phyloP scores from a whole-genome alignment of 805 yeast genomes.

The Starmerella bombi region DNA sequence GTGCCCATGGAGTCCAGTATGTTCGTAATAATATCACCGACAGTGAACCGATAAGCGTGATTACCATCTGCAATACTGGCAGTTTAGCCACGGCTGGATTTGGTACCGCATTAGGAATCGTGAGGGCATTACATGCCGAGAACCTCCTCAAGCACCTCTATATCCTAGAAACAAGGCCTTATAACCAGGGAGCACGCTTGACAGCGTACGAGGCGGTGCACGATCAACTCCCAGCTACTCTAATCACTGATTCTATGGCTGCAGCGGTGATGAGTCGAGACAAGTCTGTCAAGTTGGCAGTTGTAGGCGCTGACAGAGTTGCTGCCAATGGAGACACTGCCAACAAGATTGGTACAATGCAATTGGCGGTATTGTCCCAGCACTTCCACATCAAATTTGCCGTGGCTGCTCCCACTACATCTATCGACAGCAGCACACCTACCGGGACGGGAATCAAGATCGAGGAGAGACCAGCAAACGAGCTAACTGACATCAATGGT shows the following conservation, averaged over 20 bases:
- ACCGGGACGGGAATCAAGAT: conserved; percentile 67
- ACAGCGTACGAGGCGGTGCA: conserved; percentile 83
- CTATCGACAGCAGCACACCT: conserved; percentile 57
- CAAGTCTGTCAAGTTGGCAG: conserved; percentile 72
- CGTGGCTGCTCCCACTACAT: conserved; percentile 91
- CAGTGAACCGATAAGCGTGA: conserved; percentile 55
- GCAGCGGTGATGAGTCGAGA: conserved; percentile 49
- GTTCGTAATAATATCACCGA: conserved; percentile 33
- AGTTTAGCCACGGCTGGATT: conserved; percentile 94
- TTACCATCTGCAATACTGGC: conserved; percentile 94
- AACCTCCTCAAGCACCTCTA: conserved; percentile 57
- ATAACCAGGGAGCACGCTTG: conserved; percentile 87
- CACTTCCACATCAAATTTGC: conserved; percentile 62
- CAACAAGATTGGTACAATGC: conserved; percentile 91
- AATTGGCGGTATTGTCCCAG: conserved; percentile 62
- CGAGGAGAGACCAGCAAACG: conserved; percentile 75
- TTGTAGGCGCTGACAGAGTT: conserved; percentile 92
- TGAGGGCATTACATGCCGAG: conserved; percentile 48
- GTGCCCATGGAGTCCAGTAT: conserved; percentile 67
- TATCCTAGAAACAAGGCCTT: conserved; percentile 91
- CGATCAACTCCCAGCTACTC: conserved; percentile 75
- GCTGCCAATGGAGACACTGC: conserved; percentile 93
- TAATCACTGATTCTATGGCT: conserved; percentile 86
- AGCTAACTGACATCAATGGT: conserved; percentile 66
- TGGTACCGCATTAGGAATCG: conserved; percentile 91